A percentile compares a stretch with the other conserved stretches of the same genome.
Evolutionary conservation across 2,329 filamentous ascomycete species (phyloP).

Genomic region (Aspergillus fumigatus): DNA sequence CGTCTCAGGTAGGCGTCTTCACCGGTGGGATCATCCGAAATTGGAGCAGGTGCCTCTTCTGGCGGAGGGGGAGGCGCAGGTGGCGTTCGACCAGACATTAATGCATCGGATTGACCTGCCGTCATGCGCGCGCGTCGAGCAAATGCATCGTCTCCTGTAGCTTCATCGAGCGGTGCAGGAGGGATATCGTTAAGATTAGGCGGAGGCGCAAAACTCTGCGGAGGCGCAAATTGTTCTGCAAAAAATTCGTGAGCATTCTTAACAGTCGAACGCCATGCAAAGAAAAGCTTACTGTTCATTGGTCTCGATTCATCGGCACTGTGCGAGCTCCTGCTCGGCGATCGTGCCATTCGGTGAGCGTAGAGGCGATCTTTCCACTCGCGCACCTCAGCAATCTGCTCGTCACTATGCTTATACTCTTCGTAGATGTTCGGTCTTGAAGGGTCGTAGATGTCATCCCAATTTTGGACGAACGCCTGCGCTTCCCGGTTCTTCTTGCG

Average conservation of each 20-base stretch:
- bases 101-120: conserved; percentile 24
- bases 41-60: conserved; percentile 26
- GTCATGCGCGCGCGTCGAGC: conserved; percentile 58
- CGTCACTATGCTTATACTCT: conserved; percentile 78
- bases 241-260: conserved; percentile 6
- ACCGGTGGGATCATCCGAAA: conserved; percentile 23
- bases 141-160: conserved; percentile 67
- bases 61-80: conserved; percentile 32
- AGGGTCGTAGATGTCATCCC: conserved; percentile 90
- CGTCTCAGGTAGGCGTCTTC: conserved; percentile 24
- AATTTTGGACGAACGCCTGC: conserved; percentile 59
- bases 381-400: conserved; percentile 70
- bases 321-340: conserved; percentile 42
- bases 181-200: conserved; percentile 37
- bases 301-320: conserved; percentile 47
- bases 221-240: conserved; percentile 48
- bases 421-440: conserved; percentile 76
- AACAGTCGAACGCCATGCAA: not conserved
- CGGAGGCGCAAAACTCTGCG: conserved; percentile 51
- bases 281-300: conserved; percentile 42
- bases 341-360: conserved; percentile 57
- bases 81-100: conserved; percentile 11
- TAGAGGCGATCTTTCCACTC: conserved; percentile 85
- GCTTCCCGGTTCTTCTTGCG: conserved; percentile 68
- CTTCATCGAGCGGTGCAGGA: conserved; percentile 41